phyloP scores from a whole-genome alignment of 2,329 filamentous ascomycete genomes.

The Plectosphaerella plurivora region DNA sequence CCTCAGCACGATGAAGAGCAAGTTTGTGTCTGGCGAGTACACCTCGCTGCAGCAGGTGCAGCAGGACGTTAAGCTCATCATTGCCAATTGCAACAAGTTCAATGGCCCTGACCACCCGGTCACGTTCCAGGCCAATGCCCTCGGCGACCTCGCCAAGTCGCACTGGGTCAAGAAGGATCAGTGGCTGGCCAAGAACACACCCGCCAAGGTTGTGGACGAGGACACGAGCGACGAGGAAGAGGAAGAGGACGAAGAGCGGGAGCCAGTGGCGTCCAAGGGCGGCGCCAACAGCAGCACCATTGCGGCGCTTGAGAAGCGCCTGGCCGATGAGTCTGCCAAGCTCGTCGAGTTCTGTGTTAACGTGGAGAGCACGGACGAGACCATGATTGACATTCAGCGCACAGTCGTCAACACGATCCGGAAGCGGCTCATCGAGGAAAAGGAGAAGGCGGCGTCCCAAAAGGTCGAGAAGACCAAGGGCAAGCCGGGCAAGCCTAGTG shows the following conservation, averaged over 20 bases:
- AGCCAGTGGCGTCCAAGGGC: conserved; percentile 55
- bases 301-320: conserved; percentile 45
- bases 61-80: conserved; percentile 74
- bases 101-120: conserved; percentile 73
- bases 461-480: conserved; percentile 55
- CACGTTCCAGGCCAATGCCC: conserved; percentile 63
- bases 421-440: conserved; percentile 69
- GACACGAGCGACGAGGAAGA: conserved; percentile 62
- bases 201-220: conserved; percentile 41
- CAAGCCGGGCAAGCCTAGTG: conserved; percentile 42
- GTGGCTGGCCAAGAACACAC: conserved; percentile 75
- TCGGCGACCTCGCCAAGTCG: conserved; percentile 70
- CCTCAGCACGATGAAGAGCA: conserved; percentile 72
- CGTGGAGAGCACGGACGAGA: conserved; percentile 45
- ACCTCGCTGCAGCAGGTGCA: conserved; percentile 81
- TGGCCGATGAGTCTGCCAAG: conserved; percentile 54
- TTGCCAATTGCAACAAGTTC: conserved; percentile 89
- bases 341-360: conserved; percentile 48
- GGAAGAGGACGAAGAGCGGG: conserved; percentile 70
- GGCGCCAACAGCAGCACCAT: conserved; percentile 35
- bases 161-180: conserved; percentile 75
- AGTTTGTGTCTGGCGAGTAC: conserved; percentile 76
- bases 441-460: conserved; percentile 52
- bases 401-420: conserved; percentile 62
- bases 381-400: conserved; percentile 52